Evolutionary conservation across 2,329 filamentous ascomycete species (phyloP).

Genomic region (Aspergillus sp.): DNA sequence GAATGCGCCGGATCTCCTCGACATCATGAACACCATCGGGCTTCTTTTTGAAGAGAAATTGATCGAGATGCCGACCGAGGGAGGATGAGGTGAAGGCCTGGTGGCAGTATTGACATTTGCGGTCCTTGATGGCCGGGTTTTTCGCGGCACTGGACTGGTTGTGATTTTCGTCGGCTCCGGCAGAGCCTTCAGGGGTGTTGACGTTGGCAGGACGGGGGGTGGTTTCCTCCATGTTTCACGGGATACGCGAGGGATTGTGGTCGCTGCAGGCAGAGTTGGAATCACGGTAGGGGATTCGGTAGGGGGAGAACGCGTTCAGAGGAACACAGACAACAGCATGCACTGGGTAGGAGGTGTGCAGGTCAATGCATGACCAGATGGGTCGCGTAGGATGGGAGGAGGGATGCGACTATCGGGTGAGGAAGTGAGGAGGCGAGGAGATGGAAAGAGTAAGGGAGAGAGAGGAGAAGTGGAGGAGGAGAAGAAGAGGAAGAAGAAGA

Average conservation of each 20-base stretch:
- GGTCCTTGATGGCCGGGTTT: constrained; percentile 70
- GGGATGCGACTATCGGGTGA: neutral
- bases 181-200: constrained; percentile 41
- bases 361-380: constrained; percentile 19
- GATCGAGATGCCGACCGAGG: constrained; percentile 86
- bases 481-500: constrained; percentile 1
- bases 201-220: constrained; percentile 32
- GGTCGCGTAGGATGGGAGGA: constrained; percentile 4
- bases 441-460: constrained; percentile 5
- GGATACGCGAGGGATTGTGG: constrained; percentile 5
- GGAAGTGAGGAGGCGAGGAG: constrained; percentile 1
- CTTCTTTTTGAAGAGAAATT: constrained; percentile 92
- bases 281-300: neutral
- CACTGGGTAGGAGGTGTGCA: constrained; percentile 13
- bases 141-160: constrained; percentile 30
- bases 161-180: constrained; percentile 33
- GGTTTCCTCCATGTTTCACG: constrained; percentile 25
- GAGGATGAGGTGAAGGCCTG: constrained; percentile 93
- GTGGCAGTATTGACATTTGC: constrained; percentile 81
- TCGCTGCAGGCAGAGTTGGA: constrained; percentile 2
- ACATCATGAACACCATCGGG: constrained; percentile 91
- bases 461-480: constrained; percentile 6
- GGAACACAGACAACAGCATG: constrained; percentile 8
- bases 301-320: constrained; percentile 14
- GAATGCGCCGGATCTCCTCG: constrained; percentile 79